Conservation (phyloP, 148 eudicot genomes). For the Salicornia ramosissima region DNA sequence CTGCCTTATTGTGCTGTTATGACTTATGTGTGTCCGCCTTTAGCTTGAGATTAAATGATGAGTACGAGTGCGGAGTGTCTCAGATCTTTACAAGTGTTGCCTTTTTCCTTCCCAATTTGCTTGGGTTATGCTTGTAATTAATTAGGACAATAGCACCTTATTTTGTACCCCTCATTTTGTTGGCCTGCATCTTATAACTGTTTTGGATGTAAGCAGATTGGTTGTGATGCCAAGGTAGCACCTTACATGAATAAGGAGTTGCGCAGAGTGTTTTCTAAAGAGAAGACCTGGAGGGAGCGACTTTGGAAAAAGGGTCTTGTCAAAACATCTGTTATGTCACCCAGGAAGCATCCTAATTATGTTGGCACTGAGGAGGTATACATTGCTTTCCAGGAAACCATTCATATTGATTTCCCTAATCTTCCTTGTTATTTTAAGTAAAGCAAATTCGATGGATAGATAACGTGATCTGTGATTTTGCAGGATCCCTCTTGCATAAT, state of each 20-base stretch:
- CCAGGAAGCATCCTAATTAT: slow-evolving; percentile 64
- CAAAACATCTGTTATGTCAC: slow-evolving; percentile 67
- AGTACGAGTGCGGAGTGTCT: not conserved
- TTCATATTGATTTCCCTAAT: not conserved
- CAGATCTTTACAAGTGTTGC: not conserved
- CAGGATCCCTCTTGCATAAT: slow-evolving; percentile 96
- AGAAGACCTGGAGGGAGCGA: slow-evolving; percentile 72
- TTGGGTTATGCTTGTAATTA: not conserved
- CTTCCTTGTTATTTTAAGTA: not conserved
- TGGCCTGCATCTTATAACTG: not conserved
- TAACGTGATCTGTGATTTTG: slow-evolving; percentile 23
- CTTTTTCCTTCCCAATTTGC: slow-evolving; percentile 11
- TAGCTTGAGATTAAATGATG: not conserved
- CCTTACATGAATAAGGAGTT: slow-evolving; percentile 73
- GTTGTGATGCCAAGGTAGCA: slow-evolving; percentile 57
- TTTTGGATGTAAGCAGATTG: slow-evolving; percentile 50
- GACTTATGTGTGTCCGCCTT: too few species aligned
- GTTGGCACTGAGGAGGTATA: slow-evolving; percentile 94
- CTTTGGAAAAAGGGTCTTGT: slow-evolving; percentile 93
- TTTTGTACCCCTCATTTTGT: too few species aligned
- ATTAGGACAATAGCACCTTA: not conserved
- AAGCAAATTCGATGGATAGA: not conserved
- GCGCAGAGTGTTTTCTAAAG: slow-evolving; percentile 60
- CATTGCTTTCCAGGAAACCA: not conserved
- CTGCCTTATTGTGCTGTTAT: too few species aligned